Evolutionary conservation across 169 alveolate species (phyloP).

Genomic region (Fabrea salina): DNA sequence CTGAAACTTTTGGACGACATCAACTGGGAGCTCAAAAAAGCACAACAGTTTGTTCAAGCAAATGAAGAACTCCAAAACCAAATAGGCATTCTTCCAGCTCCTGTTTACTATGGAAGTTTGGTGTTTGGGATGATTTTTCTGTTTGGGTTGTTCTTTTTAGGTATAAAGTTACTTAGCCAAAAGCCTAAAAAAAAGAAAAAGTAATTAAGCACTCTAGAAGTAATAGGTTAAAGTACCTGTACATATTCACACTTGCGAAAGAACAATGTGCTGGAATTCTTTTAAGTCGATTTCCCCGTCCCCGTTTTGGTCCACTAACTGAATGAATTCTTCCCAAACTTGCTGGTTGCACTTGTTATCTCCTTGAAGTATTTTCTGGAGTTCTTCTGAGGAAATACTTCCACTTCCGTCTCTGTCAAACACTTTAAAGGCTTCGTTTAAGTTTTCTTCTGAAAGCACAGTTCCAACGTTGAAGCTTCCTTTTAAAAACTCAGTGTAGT

Average conservation of each 20-base stretch:
- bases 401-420: constrained; percentile 97
- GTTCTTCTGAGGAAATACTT: constrained; percentile 88
- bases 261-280: constrained; percentile 68
- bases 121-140: no score
- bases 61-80: no score
- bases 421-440: constrained; percentile 91
- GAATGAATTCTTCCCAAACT: constrained; percentile 68
- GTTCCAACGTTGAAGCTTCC: constrained; percentile 90
- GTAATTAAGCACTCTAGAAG: no score
- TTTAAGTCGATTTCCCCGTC: constrained; percentile 92
- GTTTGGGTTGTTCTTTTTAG: no score
- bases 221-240: no score
- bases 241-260: neutral
- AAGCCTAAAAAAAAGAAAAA: no score
- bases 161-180: no score
- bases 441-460: constrained; percentile 84
- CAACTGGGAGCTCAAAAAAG: no score
- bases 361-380: constrained; percentile 79
- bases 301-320: constrained; percentile 86
- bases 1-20: no score
- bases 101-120: no score
- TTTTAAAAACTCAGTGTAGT: constrained; percentile 90
- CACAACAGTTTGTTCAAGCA: no score
- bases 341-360: neutral
- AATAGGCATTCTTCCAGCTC: no score